Percentiles rank a stretch among this genome's conserved stretches.
Evolutionary conservation across 495 filamentous ascomycete genomes (phyloP).

Genomic region (Aspergillus leporis): DNA sequence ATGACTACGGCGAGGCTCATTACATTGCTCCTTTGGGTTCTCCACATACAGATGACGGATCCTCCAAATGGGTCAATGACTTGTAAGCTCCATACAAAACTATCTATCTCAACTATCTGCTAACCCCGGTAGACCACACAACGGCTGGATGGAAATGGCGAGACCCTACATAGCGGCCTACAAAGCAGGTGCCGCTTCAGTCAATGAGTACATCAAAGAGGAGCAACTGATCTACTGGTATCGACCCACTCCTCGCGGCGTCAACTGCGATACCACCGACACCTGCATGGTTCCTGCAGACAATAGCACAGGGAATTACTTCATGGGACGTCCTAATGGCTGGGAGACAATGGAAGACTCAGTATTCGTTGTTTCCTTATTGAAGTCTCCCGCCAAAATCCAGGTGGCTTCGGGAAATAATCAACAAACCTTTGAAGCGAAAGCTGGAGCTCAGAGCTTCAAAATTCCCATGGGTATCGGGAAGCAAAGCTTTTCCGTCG

Average conservation of each 20-base stretch:
- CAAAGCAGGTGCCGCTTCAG: slow-evolving; percentile 48
- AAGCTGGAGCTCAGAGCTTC: slow-evolving; percentile 49
- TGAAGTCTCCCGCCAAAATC: slow-evolving; percentile 44
- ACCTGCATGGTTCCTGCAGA: slow-evolving; percentile 39
- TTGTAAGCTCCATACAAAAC: slow-evolving; percentile 37
- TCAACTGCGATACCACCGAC: slow-evolving; percentile 57
- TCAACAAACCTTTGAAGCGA: slow-evolving; percentile 43
- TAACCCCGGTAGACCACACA: slow-evolving; percentile 43
- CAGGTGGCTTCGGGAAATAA: slow-evolving; percentile 50
- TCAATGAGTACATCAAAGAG: slow-evolving; percentile 41
- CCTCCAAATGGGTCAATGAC: slow-evolving; percentile 60
- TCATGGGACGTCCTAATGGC: slow-evolving; percentile 55
- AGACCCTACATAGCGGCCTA: slow-evolving; percentile 58
- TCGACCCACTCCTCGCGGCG: slow-evolving; percentile 43
- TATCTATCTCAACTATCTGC: not conserved
- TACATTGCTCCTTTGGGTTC: slow-evolving; percentile 50
- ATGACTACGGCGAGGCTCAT: slow-evolving; percentile 66
- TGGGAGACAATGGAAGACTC: slow-evolving; percentile 50
- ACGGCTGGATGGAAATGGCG: slow-evolving; percentile 57
- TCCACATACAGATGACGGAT: slow-evolving; percentile 56
- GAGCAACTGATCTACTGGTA: slow-evolving; percentile 61
- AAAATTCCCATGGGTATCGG: slow-evolving; percentile 55
- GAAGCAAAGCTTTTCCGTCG: slow-evolving; percentile 50
- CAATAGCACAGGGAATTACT: slow-evolving; percentile 52
- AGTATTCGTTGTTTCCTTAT: slow-evolving; percentile 56